These are phyloP conservation scores for Prunus salicina DNA, from an alignment of 306 rosid genomes.

Conservation along the genomic window DNA sequence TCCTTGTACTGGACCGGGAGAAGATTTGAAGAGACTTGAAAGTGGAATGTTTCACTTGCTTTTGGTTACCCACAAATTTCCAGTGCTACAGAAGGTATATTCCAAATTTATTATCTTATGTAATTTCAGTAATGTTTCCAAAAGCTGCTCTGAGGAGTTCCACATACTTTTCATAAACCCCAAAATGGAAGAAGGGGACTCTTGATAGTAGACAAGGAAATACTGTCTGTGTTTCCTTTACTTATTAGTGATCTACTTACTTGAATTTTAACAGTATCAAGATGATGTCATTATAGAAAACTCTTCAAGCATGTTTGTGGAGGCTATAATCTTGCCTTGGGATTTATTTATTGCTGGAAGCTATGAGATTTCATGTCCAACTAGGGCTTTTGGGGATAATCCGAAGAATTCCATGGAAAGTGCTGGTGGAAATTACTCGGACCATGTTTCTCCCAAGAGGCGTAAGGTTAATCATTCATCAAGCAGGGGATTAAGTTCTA, in stretches of 20 bases:
- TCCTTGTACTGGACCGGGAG: constrained; percentile 31
- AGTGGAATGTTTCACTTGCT: constrained; percentile 68
- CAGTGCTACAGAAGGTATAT: constrained; percentile 54
- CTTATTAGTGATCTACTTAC: constrained; percentile 14
- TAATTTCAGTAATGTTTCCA: constrained; percentile 13
- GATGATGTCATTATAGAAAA: constrained; percentile 32
- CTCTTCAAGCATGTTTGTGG: constrained; percentile 57
- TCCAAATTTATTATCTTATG: constrained; percentile 15
- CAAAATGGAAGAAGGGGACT: neutral
- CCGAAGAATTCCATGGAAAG: constrained; percentile 32
- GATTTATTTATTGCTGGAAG: constrained; percentile 46
- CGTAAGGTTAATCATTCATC: constrained; percentile 40
- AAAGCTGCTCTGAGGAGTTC: neutral
- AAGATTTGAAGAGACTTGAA: constrained; percentile 40
- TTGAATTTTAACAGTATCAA: constrained; percentile 48
- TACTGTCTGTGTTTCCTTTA: constrained; percentile 4
- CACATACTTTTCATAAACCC: neutral
- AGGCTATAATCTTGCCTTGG: constrained; percentile 67
- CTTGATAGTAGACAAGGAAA: neutral
- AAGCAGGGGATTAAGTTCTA: constrained; percentile 20
- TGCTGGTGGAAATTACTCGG: constrained; percentile 27
- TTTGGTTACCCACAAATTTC: constrained; percentile 71
- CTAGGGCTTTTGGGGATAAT: constrained; percentile 34
- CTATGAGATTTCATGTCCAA: constrained; percentile 23
- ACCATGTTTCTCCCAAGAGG: constrained; percentile 47